Conservation (phyloP, 1,284 basidiomycete genomes). For the Takashimella tepidaria region DNA sequence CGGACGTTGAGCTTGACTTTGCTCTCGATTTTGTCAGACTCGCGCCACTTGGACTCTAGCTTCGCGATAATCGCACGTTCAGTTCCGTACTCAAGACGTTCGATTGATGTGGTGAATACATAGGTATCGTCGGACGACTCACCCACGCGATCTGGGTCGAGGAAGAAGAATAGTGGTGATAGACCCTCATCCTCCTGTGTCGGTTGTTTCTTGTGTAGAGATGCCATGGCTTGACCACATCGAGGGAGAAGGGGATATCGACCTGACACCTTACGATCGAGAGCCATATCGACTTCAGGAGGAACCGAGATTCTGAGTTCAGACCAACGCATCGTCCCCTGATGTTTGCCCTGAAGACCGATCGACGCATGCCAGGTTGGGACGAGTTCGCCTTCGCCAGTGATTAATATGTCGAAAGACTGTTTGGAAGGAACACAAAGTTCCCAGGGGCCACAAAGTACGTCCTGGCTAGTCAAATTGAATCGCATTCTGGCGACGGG, state of each 20-base stretch:
- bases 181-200: slow-evolving; percentile 50
- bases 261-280: slow-evolving; percentile 79
- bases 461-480: slow-evolving; percentile 32
- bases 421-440: slow-evolving; percentile 66
- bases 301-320: slow-evolving; percentile 61
- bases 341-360: slow-evolving; percentile 67
- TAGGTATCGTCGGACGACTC: slow-evolving; percentile 67
- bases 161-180: slow-evolving; percentile 70
- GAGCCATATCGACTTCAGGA: slow-evolving; percentile 50
- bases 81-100: slow-evolving; percentile 74
- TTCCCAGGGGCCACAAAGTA: slow-evolving; percentile 74
- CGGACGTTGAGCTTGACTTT: slow-evolving; percentile 58
- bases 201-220: slow-evolving; percentile 66
- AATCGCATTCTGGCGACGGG: slow-evolving; percentile 72
- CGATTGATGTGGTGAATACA: slow-evolving; percentile 72
- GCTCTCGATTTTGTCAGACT: slow-evolving; percentile 55
- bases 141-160: slow-evolving; percentile 77
- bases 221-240: slow-evolving; percentile 82
- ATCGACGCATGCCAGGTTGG: slow-evolving; percentile 80
- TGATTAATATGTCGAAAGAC: slow-evolving; percentile 58
- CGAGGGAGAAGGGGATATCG: slow-evolving; percentile 71
- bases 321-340: slow-evolving; percentile 64
- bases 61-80: slow-evolving; percentile 67
- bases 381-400: slow-evolving; percentile 65
- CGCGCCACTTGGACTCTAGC: slow-evolving; percentile 69